Evolutionary conservation across 345 rosid genomes (phyloP).

Genomic region (Salix udensis): DNA sequence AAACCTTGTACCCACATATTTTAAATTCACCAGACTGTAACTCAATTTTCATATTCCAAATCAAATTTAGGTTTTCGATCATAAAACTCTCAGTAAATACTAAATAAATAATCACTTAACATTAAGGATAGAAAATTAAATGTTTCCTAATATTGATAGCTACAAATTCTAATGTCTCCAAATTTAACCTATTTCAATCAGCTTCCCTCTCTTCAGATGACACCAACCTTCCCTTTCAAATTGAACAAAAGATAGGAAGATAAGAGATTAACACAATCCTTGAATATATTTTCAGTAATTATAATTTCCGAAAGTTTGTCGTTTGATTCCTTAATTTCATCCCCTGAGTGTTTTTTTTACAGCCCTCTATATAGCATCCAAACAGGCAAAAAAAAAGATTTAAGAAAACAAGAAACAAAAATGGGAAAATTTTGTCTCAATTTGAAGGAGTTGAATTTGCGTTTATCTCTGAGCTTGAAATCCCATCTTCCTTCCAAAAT

Average conservation of each 20-base stretch:
- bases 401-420: constrained; percentile 6
- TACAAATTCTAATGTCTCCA: background rate
- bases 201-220: background rate
- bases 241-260: constrained; percentile 6
- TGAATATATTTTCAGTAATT: background rate
- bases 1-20: background rate
- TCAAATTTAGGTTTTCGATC: too few relatives aligned
- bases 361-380: constrained; percentile 14
- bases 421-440: constrained; percentile 2
- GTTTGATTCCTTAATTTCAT: constrained; percentile 8
- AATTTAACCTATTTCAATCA: background rate
- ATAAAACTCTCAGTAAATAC: too few relatives aligned
- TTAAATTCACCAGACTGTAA: background rate
- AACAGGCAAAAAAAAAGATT: constrained; percentile 6
- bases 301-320: background rate
- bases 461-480: constrained; percentile 42
- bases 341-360: constrained; percentile 31
- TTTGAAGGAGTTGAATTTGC: background rate
- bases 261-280: constrained; percentile 28
- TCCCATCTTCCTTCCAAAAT: constrained; percentile 46
- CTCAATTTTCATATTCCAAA: too few relatives aligned
- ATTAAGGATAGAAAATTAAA: background rate
- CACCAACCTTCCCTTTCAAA: background rate
- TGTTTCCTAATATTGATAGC: background rate
- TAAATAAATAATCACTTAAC: too few relatives aligned